These are phyloP conservation scores for Aspergillus sp. DNA, from an alignment of 2,329 filamentous ascomycete species.

Conservation along the genomic window DNA sequence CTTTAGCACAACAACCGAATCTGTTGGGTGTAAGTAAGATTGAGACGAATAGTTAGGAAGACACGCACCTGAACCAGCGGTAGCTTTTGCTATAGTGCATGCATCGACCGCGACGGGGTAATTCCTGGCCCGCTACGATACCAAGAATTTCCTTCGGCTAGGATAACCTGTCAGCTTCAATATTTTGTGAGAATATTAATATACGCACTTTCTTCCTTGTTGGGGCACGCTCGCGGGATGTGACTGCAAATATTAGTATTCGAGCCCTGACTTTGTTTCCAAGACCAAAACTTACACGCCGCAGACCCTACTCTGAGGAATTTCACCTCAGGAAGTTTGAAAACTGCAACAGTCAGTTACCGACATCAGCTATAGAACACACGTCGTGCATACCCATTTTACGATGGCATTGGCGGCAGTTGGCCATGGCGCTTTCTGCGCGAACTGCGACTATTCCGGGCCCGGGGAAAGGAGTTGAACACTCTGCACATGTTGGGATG, in stretches of 20 bases:
- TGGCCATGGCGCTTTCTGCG: constrained; percentile 70
- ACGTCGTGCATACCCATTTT: constrained; percentile 69
- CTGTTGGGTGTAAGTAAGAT: constrained; percentile 28
- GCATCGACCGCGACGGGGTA: constrained; percentile 55
- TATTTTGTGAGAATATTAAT: neutral
- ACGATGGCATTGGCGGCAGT: constrained; percentile 76
- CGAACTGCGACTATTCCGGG: constrained; percentile 70
- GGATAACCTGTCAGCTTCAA: neutral
- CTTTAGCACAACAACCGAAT: constrained; percentile 58
- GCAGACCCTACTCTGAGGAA: constrained; percentile 69
- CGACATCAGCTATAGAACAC: neutral
- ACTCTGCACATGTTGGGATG: constrained; percentile 73
- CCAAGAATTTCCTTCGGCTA: constrained; percentile 54
- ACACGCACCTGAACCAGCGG: constrained; percentile 54
- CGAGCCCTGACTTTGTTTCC: neutral
- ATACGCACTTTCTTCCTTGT: constrained; percentile 39
- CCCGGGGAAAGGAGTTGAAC: constrained; percentile 65
- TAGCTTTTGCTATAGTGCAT: constrained; percentile 56
- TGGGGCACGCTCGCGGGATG: constrained; percentile 30
- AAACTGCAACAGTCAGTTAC: constrained; percentile 43
- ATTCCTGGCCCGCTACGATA: constrained; percentile 54
- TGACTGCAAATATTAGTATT: constrained; percentile 18
- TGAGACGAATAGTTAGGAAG: neutral
- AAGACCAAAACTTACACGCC: constrained; percentile 37
- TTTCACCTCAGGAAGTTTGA: constrained; percentile 74